phyloP scores from a whole-genome alignment of 2,329 filamentous ascomycete genomes.

The Aspergillus quadricinctus region DNA sequence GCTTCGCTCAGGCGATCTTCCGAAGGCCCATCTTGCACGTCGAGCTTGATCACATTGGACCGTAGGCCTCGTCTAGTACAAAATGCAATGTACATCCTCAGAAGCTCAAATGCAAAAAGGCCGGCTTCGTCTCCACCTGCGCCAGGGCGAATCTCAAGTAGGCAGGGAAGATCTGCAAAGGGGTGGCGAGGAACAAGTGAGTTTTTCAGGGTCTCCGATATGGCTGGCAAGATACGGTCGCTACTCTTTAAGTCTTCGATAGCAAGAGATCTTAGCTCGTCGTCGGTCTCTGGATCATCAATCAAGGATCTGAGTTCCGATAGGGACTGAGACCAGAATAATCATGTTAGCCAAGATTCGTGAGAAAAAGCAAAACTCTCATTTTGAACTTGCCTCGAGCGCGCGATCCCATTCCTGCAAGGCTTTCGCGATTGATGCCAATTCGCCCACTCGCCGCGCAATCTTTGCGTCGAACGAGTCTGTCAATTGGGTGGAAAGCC shows the following conservation, averaged over 20 bases:
- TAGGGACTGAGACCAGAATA: constrained; percentile 41
- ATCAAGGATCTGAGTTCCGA: constrained; percentile 72
- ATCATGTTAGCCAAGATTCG: background rate
- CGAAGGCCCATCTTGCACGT: constrained; percentile 62
- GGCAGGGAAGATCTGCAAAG: constrained; percentile 82
- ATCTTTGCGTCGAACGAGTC: constrained; percentile 52
- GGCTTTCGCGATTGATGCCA: constrained; percentile 49
- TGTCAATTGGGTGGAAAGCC: constrained; percentile 49
- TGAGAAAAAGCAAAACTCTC: background rate
- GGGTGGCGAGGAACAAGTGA: constrained; percentile 83
- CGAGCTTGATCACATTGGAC: constrained; percentile 70
- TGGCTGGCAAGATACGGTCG: constrained; percentile 54
- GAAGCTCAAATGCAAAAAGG: constrained; percentile 80
- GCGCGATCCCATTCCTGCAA: constrained; percentile 56
- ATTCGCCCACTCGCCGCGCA: constrained; percentile 56
- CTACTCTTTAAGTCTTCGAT: constrained; percentile 68
- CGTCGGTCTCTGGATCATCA: constrained; percentile 59
- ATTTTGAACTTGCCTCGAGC: constrained; percentile 44
- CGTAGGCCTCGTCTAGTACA: constrained; percentile 67
- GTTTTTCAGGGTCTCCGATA: constrained; percentile 66
- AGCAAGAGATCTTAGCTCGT: constrained; percentile 57
- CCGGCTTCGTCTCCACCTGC: constrained; percentile 88
- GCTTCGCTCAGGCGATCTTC: constrained; percentile 78
- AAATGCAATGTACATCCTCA: constrained; percentile 84
- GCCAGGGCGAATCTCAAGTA: constrained; percentile 87